phyloP scores from a whole-genome alignment of 768 basidiomycete species.

The Suillus lakei region DNA sequence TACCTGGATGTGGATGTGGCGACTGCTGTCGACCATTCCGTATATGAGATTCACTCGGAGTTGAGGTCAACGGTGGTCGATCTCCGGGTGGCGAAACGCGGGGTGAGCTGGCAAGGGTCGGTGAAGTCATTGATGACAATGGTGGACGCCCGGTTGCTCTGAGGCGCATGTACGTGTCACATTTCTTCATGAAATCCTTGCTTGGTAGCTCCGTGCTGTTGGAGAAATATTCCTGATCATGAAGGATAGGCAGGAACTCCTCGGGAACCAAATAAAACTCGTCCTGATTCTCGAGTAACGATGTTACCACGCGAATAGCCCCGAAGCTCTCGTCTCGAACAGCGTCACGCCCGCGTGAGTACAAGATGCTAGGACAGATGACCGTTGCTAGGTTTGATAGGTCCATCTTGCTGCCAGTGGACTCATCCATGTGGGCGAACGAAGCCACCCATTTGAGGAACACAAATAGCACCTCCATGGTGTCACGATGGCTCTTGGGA shows the following conservation, averaged over 20 bases:
- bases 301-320: constrained; percentile 84
- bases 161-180: constrained; percentile 85
- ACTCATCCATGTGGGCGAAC: constrained; percentile 97
- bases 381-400: constrained; percentile 94
- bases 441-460: constrained; percentile 99
- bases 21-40: constrained; percentile 47
- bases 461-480: constrained; percentile 96
- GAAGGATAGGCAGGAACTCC: constrained; percentile 85
- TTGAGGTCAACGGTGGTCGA: constrained; percentile 46
- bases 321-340: constrained; percentile 92
- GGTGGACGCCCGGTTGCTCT: constrained; percentile 61
- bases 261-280: constrained; percentile 94
- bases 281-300: constrained; percentile 91
- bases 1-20: constrained; percentile 43
- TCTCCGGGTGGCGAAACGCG: constrained; percentile 46
- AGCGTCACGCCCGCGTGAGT: constrained; percentile 83
- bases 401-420: constrained; percentile 99
- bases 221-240: constrained; percentile 91
- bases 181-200: constrained; percentile 96
- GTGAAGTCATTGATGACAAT: constrained; percentile 34
- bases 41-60: constrained; percentile 42
- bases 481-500: constrained; percentile 94
- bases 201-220: constrained; percentile 88
- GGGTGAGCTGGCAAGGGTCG: constrained; percentile 23
- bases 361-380: constrained; percentile 97